These are phyloP conservation scores for Suhomyces yuchorum DNA, from an alignment of 1,139 yeast genomes.

Conservation along the genomic window DNA sequence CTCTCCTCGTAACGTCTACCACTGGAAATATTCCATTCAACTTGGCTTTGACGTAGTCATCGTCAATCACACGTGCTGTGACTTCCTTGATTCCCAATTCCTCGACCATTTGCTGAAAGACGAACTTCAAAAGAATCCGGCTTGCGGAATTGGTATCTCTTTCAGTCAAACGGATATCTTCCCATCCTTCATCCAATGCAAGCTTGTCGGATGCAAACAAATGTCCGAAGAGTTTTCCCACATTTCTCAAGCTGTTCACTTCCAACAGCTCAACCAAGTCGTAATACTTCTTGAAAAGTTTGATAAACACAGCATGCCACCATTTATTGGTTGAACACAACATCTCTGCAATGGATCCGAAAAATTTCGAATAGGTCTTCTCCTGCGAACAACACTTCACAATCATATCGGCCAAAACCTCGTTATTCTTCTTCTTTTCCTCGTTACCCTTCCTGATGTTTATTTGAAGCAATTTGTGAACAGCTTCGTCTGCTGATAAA, in stretches of 20 bases:
- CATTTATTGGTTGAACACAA: constrained; percentile 49
- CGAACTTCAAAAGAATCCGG: constrained; percentile 77
- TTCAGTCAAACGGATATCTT: constrained; percentile 63
- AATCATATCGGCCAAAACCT: constrained; percentile 68
- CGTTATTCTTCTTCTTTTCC: constrained; percentile 30
- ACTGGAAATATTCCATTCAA: constrained; percentile 54
- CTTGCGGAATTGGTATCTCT: constrained; percentile 75
- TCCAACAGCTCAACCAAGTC: constrained; percentile 65
- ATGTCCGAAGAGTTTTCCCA: constrained; percentile 89
- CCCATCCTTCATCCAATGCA: constrained; percentile 53
- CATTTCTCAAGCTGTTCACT: constrained; percentile 70
- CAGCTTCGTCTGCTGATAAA: constrained; percentile 90
- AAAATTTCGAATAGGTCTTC: constrained; percentile 82
- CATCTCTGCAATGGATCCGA: constrained; percentile 76
- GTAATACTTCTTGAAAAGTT: constrained; percentile 60
- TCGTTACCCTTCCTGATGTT: constrained; percentile 41
- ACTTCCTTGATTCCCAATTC: constrained; percentile 67
- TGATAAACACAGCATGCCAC: constrained; percentile 61
- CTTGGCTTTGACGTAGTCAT: constrained; percentile 46
- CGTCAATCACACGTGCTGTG: constrained; percentile 50
- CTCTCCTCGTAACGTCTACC: constrained; percentile 38
- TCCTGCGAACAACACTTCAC: constrained; percentile 87
- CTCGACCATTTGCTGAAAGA: constrained; percentile 78
- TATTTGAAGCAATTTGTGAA: constrained; percentile 72
- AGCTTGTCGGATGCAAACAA: constrained; percentile 70